These are phyloP conservation scores for Neurospora sp. DNA, from an alignment of 495 filamentous ascomycete species.

Conservation along the genomic window DNA sequence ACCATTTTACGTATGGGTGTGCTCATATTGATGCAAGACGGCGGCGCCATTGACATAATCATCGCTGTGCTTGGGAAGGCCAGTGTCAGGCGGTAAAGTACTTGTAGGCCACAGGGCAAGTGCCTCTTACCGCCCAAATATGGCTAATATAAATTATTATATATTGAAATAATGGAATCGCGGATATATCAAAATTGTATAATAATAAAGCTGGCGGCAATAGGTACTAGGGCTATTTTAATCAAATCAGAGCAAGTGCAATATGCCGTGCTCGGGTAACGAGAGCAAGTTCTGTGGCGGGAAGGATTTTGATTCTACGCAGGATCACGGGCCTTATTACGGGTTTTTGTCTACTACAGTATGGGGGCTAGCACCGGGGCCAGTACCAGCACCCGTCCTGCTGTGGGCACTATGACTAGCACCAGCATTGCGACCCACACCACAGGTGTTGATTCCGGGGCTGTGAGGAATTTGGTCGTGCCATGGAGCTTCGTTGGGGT, in stretches of 20 bases:
- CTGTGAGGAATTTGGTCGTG: neutral
- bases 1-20: too few relatives aligned
- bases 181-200: too few relatives aligned
- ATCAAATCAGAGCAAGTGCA: too few relatives aligned
- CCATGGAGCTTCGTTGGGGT: neutral
- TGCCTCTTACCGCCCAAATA: too few relatives aligned
- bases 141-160: too few relatives aligned
- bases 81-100: neutral
- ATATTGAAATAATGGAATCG: too few relatives aligned
- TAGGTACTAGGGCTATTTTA: too few relatives aligned
- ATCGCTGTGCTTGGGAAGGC: neutral
- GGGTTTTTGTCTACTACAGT: neutral
- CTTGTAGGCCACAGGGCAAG: too few relatives aligned
- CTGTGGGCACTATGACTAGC: neutral
- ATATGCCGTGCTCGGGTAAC: too few relatives aligned
- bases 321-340: neutral
- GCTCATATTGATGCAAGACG: too few relatives aligned
- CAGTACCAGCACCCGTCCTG: neutral
- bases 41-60: too few relatives aligned
- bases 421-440: neutral
- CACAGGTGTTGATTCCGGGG: neutral
- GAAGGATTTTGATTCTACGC: neutral
- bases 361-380: neutral
- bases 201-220: too few relatives aligned
- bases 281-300: slow-evolving; percentile 10